Percentiles rank a stretch among this genome's conserved stretches.
Evolutionary conservation across 768 basidiomycete species (phyloP).

Genomic region (Lentinula guzmanii): DNA sequence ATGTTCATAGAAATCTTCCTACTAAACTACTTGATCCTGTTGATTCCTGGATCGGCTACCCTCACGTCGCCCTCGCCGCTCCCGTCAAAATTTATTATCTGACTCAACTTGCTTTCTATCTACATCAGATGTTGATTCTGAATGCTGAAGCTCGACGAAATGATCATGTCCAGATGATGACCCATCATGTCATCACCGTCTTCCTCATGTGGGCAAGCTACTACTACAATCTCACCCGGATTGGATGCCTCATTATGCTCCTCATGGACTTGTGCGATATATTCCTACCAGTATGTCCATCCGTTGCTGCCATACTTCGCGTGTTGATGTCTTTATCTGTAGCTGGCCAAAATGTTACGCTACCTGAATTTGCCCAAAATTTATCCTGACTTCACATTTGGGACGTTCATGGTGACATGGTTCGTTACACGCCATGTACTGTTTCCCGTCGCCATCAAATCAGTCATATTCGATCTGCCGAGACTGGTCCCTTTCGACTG

Average conservation of each 20-base stretch:
- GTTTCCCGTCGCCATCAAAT: slow-evolving; percentile 67
- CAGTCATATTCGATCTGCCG: slow-evolving; percentile 46
- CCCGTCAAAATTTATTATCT: slow-evolving; percentile 89
- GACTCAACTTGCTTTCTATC: slow-evolving; percentile 80
- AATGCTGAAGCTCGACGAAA: slow-evolving; percentile 90
- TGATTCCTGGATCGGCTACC: slow-evolving; percentile 76
- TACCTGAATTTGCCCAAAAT: slow-evolving; percentile 65
- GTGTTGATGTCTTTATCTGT: slow-evolving; percentile 1
- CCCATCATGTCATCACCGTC: slow-evolving; percentile 90
- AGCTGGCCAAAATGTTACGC: slow-evolving; percentile 92
- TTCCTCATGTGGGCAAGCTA: slow-evolving; percentile 75
- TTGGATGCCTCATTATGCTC: slow-evolving; percentile 85
- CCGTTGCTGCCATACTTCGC: not conserved
- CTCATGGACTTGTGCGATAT: slow-evolving; percentile 96
- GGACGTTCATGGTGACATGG: slow-evolving; percentile 84
- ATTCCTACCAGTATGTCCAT: slow-evolving; percentile 70
- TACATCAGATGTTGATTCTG: slow-evolving; percentile 87
- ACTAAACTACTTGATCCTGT: slow-evolving; percentile 57
- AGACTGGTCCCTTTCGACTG: slow-evolving; percentile 47
- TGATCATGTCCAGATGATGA: slow-evolving; percentile 95
- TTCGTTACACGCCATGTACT: slow-evolving; percentile 83
- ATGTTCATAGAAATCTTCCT: slow-evolving; percentile 70
- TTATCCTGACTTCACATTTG: slow-evolving; percentile 72
- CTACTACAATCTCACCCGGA: slow-evolving; percentile 75
- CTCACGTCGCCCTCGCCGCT: slow-evolving; percentile 73